A percentile compares a stretch with the other conserved stretches of the same genome.
phyloP scores from a whole-genome alignment of 441 rosid genomes.

The California macrophylla region DNA sequence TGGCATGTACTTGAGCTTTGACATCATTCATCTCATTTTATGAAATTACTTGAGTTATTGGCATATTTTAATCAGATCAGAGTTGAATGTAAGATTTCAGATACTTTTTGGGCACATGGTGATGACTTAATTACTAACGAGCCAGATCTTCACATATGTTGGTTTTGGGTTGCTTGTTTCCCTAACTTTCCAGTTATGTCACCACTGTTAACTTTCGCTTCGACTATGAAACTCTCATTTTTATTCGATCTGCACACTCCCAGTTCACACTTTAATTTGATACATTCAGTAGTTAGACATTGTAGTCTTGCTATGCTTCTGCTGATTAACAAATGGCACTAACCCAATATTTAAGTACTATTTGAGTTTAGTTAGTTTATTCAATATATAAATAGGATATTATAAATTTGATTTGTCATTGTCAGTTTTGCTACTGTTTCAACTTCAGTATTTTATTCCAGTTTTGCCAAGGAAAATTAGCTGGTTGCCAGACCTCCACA shows the following conservation, averaged over 20 bases:
- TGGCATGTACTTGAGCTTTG: no score
- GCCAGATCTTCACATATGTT: no score
- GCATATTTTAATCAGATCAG: no score
- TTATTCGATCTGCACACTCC: no score
- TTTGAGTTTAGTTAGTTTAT: neutral
- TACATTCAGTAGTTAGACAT: no score
- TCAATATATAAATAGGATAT: neutral
- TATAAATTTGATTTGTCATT: neutral
- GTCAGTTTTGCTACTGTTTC: neutral
- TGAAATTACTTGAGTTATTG: no score
- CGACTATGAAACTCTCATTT: no score
- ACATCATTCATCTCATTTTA: no score
- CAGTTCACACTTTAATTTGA: neutral
- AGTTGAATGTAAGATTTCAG: no score
- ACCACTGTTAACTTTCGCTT: neutral
- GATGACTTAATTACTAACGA: no score
- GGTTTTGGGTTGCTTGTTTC: no score
- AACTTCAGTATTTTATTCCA: neutral
- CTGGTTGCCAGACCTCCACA: slow-evolving; percentile 24
- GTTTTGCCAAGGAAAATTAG: neutral
- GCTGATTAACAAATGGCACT: neutral
- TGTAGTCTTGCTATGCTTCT: neutral
- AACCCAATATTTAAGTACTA: neutral
- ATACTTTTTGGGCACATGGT: no score
- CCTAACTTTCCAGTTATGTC: neutral